Conservation (phyloP, 148 eudicot species). For the Rhododendron simsii region DNA sequence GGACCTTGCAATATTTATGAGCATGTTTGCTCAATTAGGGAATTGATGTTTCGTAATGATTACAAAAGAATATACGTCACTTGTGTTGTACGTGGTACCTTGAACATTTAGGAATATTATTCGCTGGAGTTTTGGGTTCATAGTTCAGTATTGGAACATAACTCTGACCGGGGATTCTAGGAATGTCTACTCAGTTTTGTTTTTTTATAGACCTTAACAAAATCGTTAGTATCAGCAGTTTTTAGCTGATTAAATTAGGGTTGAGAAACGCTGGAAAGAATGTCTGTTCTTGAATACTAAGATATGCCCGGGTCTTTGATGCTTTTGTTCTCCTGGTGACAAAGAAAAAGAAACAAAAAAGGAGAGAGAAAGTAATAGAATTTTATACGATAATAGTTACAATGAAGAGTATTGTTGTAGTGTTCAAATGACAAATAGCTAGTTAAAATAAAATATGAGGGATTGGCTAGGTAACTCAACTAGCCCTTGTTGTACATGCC, state of each 20-base stretch:
- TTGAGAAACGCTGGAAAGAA: neutral
- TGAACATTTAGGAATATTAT: neutral
- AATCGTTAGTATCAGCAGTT: neutral
- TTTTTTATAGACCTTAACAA: neutral
- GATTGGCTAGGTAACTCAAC: no score
- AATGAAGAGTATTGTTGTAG: no score
- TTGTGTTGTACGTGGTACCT: neutral
- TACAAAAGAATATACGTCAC: neutral
- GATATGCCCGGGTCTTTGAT: neutral
- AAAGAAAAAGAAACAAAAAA: no score
- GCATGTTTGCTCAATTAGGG: neutral
- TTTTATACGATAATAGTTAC: no score
- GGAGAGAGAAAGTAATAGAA: no score
- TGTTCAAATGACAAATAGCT: no score
- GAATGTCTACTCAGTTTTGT: neutral
- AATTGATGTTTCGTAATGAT: neutral
- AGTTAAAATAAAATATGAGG: no score
- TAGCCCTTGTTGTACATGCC: no score
- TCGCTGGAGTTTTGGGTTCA: neutral
- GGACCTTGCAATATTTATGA: neutral
- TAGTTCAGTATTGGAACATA: neutral
- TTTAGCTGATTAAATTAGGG: neutral
- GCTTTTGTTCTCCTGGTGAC: neutral
- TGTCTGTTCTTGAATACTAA: neutral
- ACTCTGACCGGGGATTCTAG: neutral